These are phyloP conservation scores for Pleoardoris graminearum DNA, from an alignment of 2,329 filamentous ascomycete species.

Conservation along the genomic window DNA sequence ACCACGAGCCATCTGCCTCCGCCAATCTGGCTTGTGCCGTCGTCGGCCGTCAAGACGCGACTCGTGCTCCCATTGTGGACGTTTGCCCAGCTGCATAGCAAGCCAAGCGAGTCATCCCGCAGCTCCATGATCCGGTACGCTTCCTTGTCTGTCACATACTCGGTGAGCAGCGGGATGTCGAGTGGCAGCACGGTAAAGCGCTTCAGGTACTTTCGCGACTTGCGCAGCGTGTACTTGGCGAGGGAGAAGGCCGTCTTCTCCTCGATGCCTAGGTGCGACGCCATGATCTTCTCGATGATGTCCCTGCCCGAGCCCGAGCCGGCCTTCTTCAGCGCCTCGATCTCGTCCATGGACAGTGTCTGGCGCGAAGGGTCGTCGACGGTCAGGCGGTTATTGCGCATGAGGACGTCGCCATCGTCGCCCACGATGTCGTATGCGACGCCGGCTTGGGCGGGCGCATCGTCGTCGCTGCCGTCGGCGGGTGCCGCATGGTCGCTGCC, in stretches of 20 bases:
- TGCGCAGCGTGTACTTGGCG: slow-evolving; percentile 93
- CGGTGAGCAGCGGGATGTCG: slow-evolving; percentile 73
- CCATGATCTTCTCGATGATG: slow-evolving; percentile 87
- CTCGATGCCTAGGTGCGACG: slow-evolving; percentile 85
- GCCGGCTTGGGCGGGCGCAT: slow-evolving; percentile 29
- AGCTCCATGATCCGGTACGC: slow-evolving; percentile 80
- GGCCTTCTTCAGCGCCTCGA: slow-evolving; percentile 71
- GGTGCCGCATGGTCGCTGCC: slow-evolving; percentile 57
- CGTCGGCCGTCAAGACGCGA: slow-evolving; percentile 30
- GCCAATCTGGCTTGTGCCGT: slow-evolving; percentile 42
- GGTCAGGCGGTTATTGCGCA: slow-evolving; percentile 66
- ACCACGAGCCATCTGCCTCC: slow-evolving; percentile 77
- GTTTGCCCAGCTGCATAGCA: slow-evolving; percentile 88
- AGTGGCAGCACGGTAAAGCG: slow-evolving; percentile 84
- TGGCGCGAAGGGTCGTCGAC: slow-evolving; percentile 70
- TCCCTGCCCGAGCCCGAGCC: slow-evolving; percentile 81
- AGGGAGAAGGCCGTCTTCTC: slow-evolving; percentile 94
- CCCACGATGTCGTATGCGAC: slow-evolving; percentile 52
- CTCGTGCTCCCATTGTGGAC: slow-evolving; percentile 70
- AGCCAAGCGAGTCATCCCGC: slow-evolving; percentile 77
- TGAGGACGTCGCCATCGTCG: slow-evolving; percentile 53
- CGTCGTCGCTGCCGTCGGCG: slow-evolving; percentile 43
- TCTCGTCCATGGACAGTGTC: slow-evolving; percentile 71
- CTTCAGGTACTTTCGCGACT: slow-evolving; percentile 90
- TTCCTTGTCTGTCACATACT: slow-evolving; percentile 83